phyloP scores from a whole-genome alignment of 441 rosid species.

The Corymbia calophylla region DNA sequence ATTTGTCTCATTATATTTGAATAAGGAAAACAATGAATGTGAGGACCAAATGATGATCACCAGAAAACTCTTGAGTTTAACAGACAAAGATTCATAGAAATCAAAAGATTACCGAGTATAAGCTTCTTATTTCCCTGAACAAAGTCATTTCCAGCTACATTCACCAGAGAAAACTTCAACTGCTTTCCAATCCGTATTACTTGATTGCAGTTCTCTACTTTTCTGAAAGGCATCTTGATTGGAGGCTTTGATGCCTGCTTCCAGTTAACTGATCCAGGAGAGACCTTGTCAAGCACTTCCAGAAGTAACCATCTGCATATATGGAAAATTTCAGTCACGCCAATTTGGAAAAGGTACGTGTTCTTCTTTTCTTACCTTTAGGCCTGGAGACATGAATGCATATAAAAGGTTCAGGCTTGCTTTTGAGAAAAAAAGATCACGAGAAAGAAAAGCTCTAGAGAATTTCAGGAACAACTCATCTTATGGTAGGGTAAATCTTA shows the following conservation, averaged over 20 bases:
- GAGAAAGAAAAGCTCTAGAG: not conserved
- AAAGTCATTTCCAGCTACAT: constrained; percentile 64
- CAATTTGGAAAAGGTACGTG: not conserved
- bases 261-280: constrained; percentile 67
- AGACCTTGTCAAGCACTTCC: constrained; percentile 61
- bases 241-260: constrained; percentile 71
- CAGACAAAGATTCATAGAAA: not conserved
- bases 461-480: not conserved
- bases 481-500: not conserved
- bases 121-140: constrained; percentile 82
- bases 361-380: not conserved
- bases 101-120: constrained; percentile 43
- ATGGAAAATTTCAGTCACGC: not conserved
- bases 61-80: not conserved
- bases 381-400: not conserved
- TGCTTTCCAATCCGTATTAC: constrained; percentile 59
- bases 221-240: constrained; percentile 68
- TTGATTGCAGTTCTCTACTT: constrained; percentile 77
- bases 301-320: constrained; percentile 61
- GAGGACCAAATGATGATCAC: not conserved
- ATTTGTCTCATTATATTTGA: not conserved
- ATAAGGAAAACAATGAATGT: not conserved
- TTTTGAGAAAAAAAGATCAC: not conserved
- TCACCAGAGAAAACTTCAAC: constrained; percentile 59
- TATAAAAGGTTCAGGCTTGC: not conserved